Percentiles rank a stretch among this genome's conserved stretches.
These are phyloP conservation scores for Fusarium sp. DNA, from an alignment of 2,329 filamentous ascomycete genomes.

Conservation along the genomic window DNA sequence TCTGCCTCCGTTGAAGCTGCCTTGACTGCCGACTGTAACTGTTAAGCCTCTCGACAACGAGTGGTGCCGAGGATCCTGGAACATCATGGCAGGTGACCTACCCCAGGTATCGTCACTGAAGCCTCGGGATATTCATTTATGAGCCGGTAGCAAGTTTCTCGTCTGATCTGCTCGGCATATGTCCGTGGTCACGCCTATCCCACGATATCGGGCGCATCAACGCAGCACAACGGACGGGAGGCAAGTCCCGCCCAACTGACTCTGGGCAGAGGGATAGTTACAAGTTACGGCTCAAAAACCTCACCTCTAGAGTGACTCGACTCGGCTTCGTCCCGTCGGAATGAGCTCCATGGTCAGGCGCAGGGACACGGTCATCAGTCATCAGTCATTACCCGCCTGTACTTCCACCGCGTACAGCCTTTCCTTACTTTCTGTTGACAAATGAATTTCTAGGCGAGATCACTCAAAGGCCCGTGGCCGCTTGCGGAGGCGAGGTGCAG, in stretches of 20 bases:
- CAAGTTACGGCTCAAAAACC: constrained; percentile 14
- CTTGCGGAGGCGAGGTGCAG: constrained; percentile 46
- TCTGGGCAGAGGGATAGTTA: constrained; percentile 17
- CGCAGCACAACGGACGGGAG: constrained; percentile 27
- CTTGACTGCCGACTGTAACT: constrained; percentile 10
- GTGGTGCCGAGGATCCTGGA: constrained; percentile 26
- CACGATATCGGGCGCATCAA: constrained; percentile 37
- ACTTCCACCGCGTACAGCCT: constrained; percentile 12
- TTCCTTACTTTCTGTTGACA: constrained; percentile 10
- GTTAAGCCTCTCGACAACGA: constrained; percentile 10
- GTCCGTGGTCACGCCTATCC: constrained; percentile 41
- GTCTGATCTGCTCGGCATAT: constrained; percentile 43
- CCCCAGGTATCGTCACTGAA: constrained; percentile 38
- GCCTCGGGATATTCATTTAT: constrained; percentile 33
- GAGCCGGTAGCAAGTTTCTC: constrained; percentile 29
- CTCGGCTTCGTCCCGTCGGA: constrained; percentile 35
- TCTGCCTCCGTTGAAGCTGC: constrained; percentile 9
- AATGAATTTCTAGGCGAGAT: constrained; percentile 30
- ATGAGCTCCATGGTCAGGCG: constrained; percentile 39
- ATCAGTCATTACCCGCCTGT: constrained; percentile 41
- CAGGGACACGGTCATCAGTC: constrained; percentile 37
- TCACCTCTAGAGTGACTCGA: constrained; percentile 18
- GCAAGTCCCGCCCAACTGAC: constrained; percentile 22
- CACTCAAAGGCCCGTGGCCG: constrained; percentile 37
- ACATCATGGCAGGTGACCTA: constrained; percentile 36